Conservation (phyloP, 1,284 basidiomycete genomes). For the Ganoderma boninense region DNA sequence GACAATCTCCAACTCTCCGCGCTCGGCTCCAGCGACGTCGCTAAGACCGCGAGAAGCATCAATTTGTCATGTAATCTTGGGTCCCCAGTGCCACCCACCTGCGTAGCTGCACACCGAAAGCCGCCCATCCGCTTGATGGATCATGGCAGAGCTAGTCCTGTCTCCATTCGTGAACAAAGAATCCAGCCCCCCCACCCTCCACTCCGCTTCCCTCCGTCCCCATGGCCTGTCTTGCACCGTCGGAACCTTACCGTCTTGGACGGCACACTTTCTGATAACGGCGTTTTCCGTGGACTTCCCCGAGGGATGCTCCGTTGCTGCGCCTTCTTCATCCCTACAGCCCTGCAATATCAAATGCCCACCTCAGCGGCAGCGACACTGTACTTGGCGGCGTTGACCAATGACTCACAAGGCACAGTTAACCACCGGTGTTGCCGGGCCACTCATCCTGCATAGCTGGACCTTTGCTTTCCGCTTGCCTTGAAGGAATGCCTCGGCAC, state of each 20-base stretch:
- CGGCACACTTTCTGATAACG: slow-evolving; percentile 23
- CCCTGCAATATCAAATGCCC: slow-evolving; percentile 15
- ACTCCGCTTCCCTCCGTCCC: slow-evolving; percentile 16
- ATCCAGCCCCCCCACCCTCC: slow-evolving; percentile 3
- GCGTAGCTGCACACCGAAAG: neutral
- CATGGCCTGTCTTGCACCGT: slow-evolving; percentile 16
- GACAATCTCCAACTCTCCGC: neutral
- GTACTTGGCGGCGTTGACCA: neutral
- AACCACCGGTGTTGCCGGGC: slow-evolving; percentile 6
- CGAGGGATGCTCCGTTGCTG: slow-evolving; percentile 6
- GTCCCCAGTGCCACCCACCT: slow-evolving; percentile 30
- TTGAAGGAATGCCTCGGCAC: neutral
- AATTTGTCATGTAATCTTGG: slow-evolving; percentile 30
- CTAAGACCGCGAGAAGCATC: slow-evolving; percentile 27
- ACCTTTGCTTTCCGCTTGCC: neutral
- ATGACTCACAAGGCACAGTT: neutral
- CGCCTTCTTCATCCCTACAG: slow-evolving; percentile 21
- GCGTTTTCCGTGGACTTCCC: slow-evolving; percentile 9
- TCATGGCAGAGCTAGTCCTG: neutral
- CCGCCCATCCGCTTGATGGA: slow-evolving; percentile 24
- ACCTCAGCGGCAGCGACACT: neutral
- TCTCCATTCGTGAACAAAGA: slow-evolving; percentile 19
- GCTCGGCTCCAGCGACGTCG: neutral
- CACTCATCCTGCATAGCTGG: slow-evolving; percentile 8
- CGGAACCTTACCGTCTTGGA: slow-evolving; percentile 26